Evolutionary conservation across 164 flowering plant genomes (phyloP), one percentile per base, ranked within the genome.

Genomic region (Nymphaea thermarum): DNA sequence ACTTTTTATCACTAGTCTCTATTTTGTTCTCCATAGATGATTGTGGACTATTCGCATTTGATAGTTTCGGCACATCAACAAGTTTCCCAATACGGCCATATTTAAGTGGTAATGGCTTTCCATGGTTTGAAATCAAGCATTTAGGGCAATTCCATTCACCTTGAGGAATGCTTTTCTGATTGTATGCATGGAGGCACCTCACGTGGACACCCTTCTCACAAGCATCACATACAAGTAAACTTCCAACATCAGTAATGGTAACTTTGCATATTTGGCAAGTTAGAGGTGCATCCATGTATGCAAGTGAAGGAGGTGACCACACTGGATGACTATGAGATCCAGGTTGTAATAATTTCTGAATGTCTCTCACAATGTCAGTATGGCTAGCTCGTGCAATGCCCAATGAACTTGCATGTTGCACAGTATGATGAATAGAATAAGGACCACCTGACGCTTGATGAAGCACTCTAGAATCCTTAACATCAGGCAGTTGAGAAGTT

Each of bases 21-120:
- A 62, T 67, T 67, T 80, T 84, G 68, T 80, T 87, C 44, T 77
- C 92, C 57, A 81, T 60, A 70, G 85, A 66, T 62, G 76, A 59
- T 71, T 77, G 83, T 71, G 66, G 74, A 66, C 77, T 85, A 73
- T 75, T 43, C 18, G 74, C 47, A 67, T 43, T 80, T 3, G 87
- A 64, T 43, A 69, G 75, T 77, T 82, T 91, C 42, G 81, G 63
- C 43, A 76, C 61, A 71, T 51, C 73, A 42, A 66, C 66, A 68
- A 80, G 90, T 75, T 96, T 84, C 80, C 82, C 84, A 62, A 90
- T 96, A 76, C 94, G 94, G 42, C 99, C 99, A 84, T 94, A 91
- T 73, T 91, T 94, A 36, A 96, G 98, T 14, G 96, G 98, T 72
- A 90, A 77, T 68, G 94, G 90, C 76, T 87, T 90, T 67, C 99